A percentile compares a stretch with the other conserved stretches of the same genome.
phyloP scores from a whole-genome alignment of 495 filamentous ascomycete species.

The Penicillium crystallinum region DNA sequence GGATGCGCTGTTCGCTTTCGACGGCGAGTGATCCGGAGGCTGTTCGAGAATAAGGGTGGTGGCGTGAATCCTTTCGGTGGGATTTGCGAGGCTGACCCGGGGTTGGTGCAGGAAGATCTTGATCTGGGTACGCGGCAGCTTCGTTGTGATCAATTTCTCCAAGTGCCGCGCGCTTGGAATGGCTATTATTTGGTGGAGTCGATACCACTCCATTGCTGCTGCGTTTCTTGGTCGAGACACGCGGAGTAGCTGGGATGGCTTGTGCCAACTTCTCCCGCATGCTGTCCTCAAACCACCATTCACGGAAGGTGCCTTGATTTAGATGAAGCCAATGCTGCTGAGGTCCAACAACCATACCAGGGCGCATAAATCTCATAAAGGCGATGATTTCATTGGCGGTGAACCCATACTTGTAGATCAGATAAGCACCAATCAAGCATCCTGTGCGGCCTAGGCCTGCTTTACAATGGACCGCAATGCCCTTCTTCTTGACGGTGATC shows the following conservation, averaged over 20 bases:
- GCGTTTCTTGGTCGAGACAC: constrained; percentile 50
- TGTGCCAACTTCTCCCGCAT: constrained; percentile 62
- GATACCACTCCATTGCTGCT: constrained; percentile 58
- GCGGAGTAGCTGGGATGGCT: constrained; percentile 71
- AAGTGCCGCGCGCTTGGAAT: constrained; percentile 72
- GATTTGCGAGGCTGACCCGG: constrained; percentile 94
- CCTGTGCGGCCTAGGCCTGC: constrained; percentile 94
- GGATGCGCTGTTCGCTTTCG: constrained; percentile 39
- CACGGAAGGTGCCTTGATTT: constrained; percentile 91
- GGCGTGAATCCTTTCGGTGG: constrained; percentile 55
- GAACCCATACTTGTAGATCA: constrained; percentile 97
- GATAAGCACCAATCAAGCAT: constrained; percentile 92
- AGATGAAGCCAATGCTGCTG: constrained; percentile 99
- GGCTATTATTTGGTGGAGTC: constrained; percentile 75
- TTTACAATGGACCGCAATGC: constrained; percentile 97
- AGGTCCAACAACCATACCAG: constrained; percentile 98
- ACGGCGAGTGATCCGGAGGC: constrained; percentile 35
- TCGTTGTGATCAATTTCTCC: constrained; percentile 87
- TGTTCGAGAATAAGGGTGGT: constrained; percentile 50
- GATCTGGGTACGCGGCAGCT: constrained; percentile 49
- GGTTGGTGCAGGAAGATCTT: constrained; percentile 88
- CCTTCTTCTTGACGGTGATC: constrained; percentile 79
- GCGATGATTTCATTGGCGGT: constrained; percentile 97
- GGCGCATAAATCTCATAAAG: constrained; percentile 99
- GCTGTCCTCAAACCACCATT: constrained; percentile 95